Conservation (phyloP, 352 stramenopile genomes). For the Phytophthora macrochlamydospora region DNA sequence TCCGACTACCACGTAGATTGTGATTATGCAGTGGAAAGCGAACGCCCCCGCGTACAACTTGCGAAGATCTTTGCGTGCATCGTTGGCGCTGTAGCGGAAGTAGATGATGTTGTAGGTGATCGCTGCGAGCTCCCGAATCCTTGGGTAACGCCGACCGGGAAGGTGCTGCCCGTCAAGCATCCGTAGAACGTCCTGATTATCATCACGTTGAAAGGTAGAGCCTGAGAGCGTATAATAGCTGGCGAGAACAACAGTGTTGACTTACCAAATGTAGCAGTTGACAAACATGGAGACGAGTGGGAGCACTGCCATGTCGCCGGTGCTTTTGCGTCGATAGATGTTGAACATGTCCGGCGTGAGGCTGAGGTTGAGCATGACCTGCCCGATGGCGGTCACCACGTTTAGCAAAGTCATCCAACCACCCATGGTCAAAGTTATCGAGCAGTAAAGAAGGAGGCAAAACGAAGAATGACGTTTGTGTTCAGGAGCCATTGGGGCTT, state of each 20-base stretch:
- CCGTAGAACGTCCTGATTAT: conserved; percentile 25
- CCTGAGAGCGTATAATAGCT: not conserved
- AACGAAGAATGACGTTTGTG: not conserved
- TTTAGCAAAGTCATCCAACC: conserved; percentile 5
- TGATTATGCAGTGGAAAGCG: conserved; percentile 2
- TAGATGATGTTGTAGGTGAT: conserved; percentile 19
- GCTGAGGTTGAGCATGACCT: conserved; percentile 29
- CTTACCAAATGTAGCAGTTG: conserved; percentile 38
- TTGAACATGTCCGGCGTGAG: conserved; percentile 16
- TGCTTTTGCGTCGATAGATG: conserved; percentile 19
- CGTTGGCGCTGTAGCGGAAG: conserved; percentile 5
- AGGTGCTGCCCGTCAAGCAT: conserved; percentile 17
- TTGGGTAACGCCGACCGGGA: conserved; percentile 19
- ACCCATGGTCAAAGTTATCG: conserved; percentile 5
- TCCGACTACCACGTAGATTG: conserved; percentile 14
- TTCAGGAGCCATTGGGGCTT: too few relatives aligned
- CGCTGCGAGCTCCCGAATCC: conserved; percentile 11
- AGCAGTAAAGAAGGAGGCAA: not conserved
- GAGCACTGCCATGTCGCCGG: conserved; percentile 26
- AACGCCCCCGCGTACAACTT: conserved; percentile 11
- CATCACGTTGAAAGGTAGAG: not conserved
- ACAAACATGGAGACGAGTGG: conserved; percentile 34
- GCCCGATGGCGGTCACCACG: conserved; percentile 18
- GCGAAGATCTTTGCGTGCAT: conserved; percentile 7
- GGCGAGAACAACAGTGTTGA: not conserved